These are phyloP conservation scores for Annulohypoxylon maeteangense DNA, from an alignment of 495 filamentous ascomycete species.

Conservation along the genomic window DNA sequence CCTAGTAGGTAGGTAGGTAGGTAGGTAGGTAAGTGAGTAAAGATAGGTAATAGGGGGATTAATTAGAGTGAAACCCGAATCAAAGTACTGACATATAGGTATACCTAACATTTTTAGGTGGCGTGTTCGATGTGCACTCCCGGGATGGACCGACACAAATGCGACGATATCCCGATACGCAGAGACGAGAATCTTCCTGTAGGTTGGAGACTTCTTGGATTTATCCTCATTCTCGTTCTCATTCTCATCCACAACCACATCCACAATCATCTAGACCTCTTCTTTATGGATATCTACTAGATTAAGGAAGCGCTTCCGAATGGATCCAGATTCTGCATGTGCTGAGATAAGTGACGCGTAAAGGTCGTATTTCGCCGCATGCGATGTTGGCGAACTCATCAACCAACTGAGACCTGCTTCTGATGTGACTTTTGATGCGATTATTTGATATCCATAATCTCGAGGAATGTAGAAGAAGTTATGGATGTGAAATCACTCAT, in stretches of 20 bases:
- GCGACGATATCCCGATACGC: slow-evolving; percentile 10
- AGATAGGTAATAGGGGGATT: no score
- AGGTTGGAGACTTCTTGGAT: neutral
- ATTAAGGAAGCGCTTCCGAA: neutral
- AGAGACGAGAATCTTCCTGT: slow-evolving; percentile 3
- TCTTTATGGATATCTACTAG: neutral
- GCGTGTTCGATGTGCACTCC: neutral
- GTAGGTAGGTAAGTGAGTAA: no score
- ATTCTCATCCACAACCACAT: neutral
- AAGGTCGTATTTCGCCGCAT: neutral
- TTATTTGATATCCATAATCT: neutral
- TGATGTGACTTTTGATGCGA: neutral
- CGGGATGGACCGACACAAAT: neutral
- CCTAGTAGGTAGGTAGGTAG: no score
- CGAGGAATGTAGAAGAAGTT: neutral
- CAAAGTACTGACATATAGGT: no score
- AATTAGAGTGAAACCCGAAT: no score
- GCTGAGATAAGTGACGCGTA: neutral
- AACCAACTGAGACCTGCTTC: neutral
- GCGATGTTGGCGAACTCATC: neutral
- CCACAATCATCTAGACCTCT: neutral
- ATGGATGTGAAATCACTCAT: slow-evolving; percentile 20
- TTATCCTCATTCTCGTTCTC: neutral
- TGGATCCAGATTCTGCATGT: neutral
- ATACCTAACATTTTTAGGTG: neutral